Evolutionary conservation across 1,284 basidiomycete species (phyloP).

Genomic region (Irpex lacteus): DNA sequence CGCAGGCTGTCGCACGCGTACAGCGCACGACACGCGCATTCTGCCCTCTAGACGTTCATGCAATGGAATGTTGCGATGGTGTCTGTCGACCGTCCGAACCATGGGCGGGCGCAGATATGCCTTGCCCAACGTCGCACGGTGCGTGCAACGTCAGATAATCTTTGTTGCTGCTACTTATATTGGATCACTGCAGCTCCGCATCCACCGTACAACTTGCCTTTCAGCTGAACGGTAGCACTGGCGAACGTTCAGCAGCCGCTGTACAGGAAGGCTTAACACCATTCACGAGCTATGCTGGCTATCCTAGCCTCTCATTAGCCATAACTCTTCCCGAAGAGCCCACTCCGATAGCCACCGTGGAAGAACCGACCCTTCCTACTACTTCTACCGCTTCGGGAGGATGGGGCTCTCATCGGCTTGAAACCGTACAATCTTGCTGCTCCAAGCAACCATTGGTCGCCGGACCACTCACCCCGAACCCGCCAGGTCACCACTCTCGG

Average conservation of each 20-base stretch:
- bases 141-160: not conserved
- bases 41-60: conserved; percentile 26
- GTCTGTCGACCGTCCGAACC: conserved; percentile 37
- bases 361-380: not conserved
- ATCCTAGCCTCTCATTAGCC: not conserved
- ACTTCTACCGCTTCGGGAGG: not conserved
- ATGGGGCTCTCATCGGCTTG: too few relatives aligned
- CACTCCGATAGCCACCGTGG: not conserved
- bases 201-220: conserved; percentile 8
- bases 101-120: conserved; percentile 28
- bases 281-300: not conserved
- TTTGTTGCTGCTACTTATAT: not conserved
- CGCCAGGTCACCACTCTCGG: not conserved
- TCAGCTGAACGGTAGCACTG: conserved; percentile 3
- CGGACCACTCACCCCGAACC: too few relatives aligned
- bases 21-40: conserved; percentile 10
- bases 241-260: not conserved
- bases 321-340: not conserved
- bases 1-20: conserved; percentile 10
- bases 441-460: too few relatives aligned
- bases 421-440: too few relatives aligned
- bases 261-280: not conserved
- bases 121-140: conserved; percentile 14
- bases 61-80: conserved; percentile 57
- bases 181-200: conserved; percentile 4